Evolutionary conservation across 2,329 filamentous ascomycete genomes (phyloP).

Genomic region (Sordariomycetes sp.): DNA sequence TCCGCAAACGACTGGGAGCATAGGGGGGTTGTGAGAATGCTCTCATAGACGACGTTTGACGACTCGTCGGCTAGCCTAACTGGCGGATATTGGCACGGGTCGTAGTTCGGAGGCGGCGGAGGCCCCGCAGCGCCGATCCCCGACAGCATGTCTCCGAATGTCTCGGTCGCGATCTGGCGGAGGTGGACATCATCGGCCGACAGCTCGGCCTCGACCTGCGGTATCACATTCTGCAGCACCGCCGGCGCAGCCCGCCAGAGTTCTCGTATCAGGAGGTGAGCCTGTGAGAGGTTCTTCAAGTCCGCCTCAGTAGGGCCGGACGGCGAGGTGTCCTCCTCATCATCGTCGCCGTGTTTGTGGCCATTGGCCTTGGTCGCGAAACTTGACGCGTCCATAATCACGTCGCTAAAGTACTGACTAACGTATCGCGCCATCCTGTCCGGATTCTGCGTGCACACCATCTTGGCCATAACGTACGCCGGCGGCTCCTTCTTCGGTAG

Average conservation of each 20-base stretch:
- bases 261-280: slow-evolving; percentile 80
- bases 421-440: slow-evolving; percentile 95
- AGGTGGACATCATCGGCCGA: slow-evolving; percentile 82
- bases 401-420: slow-evolving; percentile 93
- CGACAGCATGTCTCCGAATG: slow-evolving; percentile 87
- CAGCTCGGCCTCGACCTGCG: slow-evolving; percentile 85
- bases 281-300: slow-evolving; percentile 77
- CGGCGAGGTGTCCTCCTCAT: slow-evolving; percentile 48
- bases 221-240: slow-evolving; percentile 85
- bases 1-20: slow-evolving; percentile 86
- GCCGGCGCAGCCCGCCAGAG: slow-evolving; percentile 86
- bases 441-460: slow-evolving; percentile 76
- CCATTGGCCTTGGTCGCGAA: slow-evolving; percentile 45
- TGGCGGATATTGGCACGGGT: slow-evolving; percentile 79
- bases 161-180: slow-evolving; percentile 81
- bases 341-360: slow-evolving; percentile 48
- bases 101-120: slow-evolving; percentile 59
- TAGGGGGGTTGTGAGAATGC: slow-evolving; percentile 68
- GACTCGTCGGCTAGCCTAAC: slow-evolving; percentile 52
- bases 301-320: slow-evolving; percentile 69
- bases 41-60: slow-evolving; percentile 35
- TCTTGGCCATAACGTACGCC: slow-evolving; percentile 94
- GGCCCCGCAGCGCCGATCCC: slow-evolving; percentile 88
- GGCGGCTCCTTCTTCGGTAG: slow-evolving; percentile 80
- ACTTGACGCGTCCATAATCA: slow-evolving; percentile 78